Evolutionary conservation across 768 basidiomycete species (phyloP).

Genomic region (Mycena amicta): DNA sequence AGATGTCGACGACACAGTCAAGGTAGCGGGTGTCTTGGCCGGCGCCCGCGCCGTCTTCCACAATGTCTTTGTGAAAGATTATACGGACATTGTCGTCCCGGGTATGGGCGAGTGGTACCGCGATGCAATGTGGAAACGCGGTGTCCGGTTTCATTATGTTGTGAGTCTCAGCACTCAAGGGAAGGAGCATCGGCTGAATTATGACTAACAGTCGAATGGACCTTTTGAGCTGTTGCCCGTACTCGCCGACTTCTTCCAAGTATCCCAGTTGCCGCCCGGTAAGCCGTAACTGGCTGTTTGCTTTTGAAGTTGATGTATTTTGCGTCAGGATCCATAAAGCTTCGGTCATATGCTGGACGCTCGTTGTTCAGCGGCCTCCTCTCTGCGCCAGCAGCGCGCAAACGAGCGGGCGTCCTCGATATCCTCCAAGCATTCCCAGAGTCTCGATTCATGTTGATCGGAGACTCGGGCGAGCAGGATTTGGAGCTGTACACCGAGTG

Average conservation of each 20-base stretch:
- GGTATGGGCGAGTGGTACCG: slow-evolving; percentile 87
- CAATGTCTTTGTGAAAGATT: slow-evolving; percentile 89
- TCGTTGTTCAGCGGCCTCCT: slow-evolving; percentile 84
- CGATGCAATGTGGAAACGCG: slow-evolving; percentile 62
- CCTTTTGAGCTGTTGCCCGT: slow-evolving; percentile 85
- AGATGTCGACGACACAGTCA: slow-evolving; percentile 94
- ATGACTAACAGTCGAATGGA: no score
- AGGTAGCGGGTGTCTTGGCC: slow-evolving; percentile 71
- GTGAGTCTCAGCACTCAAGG: no score
- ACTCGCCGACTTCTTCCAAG: slow-evolving; percentile 70
- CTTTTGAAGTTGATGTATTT: neutral
- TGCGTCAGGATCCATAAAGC: slow-evolving; percentile 65
- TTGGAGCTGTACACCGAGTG: slow-evolving; percentile 83
- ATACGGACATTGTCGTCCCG: slow-evolving; percentile 76
- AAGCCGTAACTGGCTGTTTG: slow-evolving; percentile 14
- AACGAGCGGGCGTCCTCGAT: slow-evolving; percentile 79
- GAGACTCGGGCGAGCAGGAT: slow-evolving; percentile 95
- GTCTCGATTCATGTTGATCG: slow-evolving; percentile 81
- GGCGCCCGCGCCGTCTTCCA: slow-evolving; percentile 85
- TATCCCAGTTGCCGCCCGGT: slow-evolving; percentile 72
- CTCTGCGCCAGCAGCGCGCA: slow-evolving; percentile 80
- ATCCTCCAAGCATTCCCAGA: slow-evolving; percentile 73
- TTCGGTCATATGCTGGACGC: slow-evolving; percentile 84
- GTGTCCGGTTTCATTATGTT: slow-evolving; percentile 90
- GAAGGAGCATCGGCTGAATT: no score